These are phyloP conservation scores for Ampelomyces quisqualis DNA, from an alignment of 2,329 filamentous ascomycete species.

Conservation along the genomic window DNA sequence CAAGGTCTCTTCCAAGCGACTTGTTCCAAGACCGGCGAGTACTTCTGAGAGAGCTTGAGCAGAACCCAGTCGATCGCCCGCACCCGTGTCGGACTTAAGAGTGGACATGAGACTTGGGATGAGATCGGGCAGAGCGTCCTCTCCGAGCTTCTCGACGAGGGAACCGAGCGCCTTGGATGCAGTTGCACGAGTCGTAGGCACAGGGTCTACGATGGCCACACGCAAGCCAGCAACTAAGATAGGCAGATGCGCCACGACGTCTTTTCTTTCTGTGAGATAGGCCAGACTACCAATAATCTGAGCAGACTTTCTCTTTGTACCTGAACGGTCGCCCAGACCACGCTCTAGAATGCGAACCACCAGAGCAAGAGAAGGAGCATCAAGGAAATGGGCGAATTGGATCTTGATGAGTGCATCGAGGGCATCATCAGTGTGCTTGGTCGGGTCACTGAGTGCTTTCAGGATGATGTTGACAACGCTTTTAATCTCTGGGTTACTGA, in stretches of 20 bases:
- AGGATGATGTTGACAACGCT: slow-evolving; percentile 85
- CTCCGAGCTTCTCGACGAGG: slow-evolving; percentile 95
- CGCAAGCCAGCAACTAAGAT: slow-evolving; percentile 90
- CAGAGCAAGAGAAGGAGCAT: slow-evolving; percentile 90
- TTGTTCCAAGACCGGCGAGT: slow-evolving; percentile 88
- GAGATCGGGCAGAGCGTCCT: slow-evolving; percentile 93
- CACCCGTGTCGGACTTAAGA: slow-evolving; percentile 94
- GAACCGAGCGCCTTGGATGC: slow-evolving; percentile 95
- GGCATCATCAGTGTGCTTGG: slow-evolving; percentile 93
- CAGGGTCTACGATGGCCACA: slow-evolving; percentile 86
- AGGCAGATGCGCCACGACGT: slow-evolving; percentile 85
- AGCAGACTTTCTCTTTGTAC: slow-evolving; percentile 92
- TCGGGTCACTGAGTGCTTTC: slow-evolving; percentile 95
- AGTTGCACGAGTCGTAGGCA: slow-evolving; percentile 92
- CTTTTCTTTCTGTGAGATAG: slow-evolving; percentile 94
- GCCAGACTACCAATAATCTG: slow-evolving; percentile 98
- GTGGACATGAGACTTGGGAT: slow-evolving; percentile 98
- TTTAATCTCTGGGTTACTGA: slow-evolving; percentile 97
- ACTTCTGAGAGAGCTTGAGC: slow-evolving; percentile 96
- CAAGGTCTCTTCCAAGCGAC: slow-evolving; percentile 89
- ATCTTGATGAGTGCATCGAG: slow-evolving; percentile 94
- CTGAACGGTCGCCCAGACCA: slow-evolving; percentile 84
- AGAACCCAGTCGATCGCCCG: slow-evolving; percentile 91
- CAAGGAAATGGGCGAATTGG: slow-evolving; percentile 98
- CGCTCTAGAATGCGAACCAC: slow-evolving; percentile 95